Evolutionary conservation across 2,329 filamentous ascomycete genomes (phyloP).

Genomic region (Cladophialophora carrionii): DNA sequence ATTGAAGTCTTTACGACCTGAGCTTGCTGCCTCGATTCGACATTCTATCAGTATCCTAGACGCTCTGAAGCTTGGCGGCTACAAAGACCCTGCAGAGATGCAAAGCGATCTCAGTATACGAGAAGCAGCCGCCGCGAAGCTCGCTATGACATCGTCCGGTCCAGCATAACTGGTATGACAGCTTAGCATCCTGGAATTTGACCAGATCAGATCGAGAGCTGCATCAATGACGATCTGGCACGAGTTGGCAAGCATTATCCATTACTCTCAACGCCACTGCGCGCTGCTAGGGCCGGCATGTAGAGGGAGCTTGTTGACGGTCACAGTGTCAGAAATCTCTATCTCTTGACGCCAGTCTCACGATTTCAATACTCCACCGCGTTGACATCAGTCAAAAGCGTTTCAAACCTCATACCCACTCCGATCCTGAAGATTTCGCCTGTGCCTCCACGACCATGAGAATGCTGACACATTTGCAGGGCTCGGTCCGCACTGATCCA

Average conservation of each 20-base stretch:
- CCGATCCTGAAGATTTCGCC: not conserved
- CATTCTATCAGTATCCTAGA: constrained; percentile 22
- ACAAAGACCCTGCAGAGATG: constrained; percentile 27
- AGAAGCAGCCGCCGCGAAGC: constrained; percentile 22
- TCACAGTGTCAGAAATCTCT: constrained; percentile 9
- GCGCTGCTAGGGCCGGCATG: not conserved
- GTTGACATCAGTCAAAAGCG: not conserved
- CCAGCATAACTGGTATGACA: constrained; percentile 10
- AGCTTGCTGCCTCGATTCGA: constrained; percentile 31
- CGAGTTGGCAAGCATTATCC: not conserved
- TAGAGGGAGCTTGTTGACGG: constrained; percentile 14
- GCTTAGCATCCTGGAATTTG: not conserved
- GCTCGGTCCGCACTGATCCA: not conserved
- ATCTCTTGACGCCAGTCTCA: not conserved
- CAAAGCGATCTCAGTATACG: constrained; percentile 29
- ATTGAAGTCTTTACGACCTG: constrained; percentile 34
- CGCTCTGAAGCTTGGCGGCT: constrained; percentile 36
- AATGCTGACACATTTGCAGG: not conserved
- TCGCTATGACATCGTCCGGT: constrained; percentile 4
- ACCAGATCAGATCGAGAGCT: not conserved
- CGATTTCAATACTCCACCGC: not conserved
- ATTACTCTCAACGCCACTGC: not conserved
- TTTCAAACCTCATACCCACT: constrained; percentile 2
- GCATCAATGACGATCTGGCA: not conserved
- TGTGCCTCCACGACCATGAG: not conserved